Evolutionary conservation across 108 stramenopile genomes (phyloP).

Genomic region (Thalassiosira profunda): DNA sequence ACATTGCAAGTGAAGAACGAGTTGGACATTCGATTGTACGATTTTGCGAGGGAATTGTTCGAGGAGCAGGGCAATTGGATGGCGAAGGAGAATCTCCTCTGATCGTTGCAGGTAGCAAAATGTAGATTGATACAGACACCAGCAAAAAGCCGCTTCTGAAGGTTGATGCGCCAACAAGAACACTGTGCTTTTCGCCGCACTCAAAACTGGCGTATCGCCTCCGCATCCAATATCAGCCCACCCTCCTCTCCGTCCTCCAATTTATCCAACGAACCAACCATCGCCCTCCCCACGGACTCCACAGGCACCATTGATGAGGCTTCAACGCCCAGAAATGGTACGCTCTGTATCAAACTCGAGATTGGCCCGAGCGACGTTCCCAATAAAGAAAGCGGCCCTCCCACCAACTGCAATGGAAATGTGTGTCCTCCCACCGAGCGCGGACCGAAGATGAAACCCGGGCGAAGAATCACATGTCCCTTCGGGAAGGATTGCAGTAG

Average conservation of each 20-base stretch:
- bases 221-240: slow-evolving; percentile 43
- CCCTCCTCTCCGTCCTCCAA: neutral
- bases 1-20: slow-evolving; percentile 42
- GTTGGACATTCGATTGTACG: slow-evolving; percentile 48
- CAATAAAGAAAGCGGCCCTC: slow-evolving; percentile 32
- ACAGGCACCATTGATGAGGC: slow-evolving; percentile 42
- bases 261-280: slow-evolving; percentile 25
- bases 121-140: neutral
- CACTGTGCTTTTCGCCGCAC: neutral
- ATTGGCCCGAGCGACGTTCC: slow-evolving; percentile 43
- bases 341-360: slow-evolving; percentile 34
- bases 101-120: neutral
- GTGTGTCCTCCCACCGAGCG: slow-evolving; percentile 31
- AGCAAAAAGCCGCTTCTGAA: too few species aligned
- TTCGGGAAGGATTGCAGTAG: slow-evolving; percentile 47
- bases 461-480: slow-evolving; percentile 64
- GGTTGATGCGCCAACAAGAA: neutral
- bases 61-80: slow-evolving; percentile 47
- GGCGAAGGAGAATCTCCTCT: slow-evolving; percentile 26
- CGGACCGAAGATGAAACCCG: slow-evolving; percentile 71
- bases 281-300: slow-evolving; percentile 35
- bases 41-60: slow-evolving; percentile 50
- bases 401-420: slow-evolving; percentile 43
- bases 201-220: slow-evolving; percentile 33
- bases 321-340: slow-evolving; percentile 49